phyloP scores from a whole-genome alignment of 495 filamentous ascomycete genomes.

The Thermothielavioides terrestris region DNA sequence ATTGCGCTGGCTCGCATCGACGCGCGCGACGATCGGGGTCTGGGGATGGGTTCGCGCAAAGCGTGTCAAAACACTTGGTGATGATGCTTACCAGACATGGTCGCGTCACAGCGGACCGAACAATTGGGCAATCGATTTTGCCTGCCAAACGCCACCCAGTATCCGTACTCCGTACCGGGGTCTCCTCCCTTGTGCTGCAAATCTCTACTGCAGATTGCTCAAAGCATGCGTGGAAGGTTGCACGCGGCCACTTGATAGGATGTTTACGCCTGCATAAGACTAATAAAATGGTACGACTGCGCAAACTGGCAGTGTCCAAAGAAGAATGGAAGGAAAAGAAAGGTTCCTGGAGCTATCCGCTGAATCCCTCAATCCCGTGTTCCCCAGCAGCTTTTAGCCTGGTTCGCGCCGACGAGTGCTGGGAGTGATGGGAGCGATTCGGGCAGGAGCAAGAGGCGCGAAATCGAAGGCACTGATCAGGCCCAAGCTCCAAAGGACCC shows the following conservation, averaged over 20 bases:
- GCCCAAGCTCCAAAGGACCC: constrained; percentile 15
- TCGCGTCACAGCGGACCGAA: constrained; percentile 11
- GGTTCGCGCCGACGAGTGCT: background rate
- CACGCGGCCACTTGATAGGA: constrained; percentile 26
- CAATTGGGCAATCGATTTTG: constrained; percentile 7
- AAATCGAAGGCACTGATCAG: background rate
- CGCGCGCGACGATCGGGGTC: background rate
- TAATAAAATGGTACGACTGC: constrained; percentile 8
- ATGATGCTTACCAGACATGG: constrained; percentile 31
- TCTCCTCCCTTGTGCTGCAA: constrained; percentile 5
- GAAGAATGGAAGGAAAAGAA: constrained; percentile 6
- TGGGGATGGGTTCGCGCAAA: background rate
- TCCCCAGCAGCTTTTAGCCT: background rate
- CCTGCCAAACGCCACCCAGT: background rate
- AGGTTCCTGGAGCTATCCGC: constrained; percentile 9
- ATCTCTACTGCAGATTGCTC: constrained; percentile 25
- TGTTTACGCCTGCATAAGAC: constrained; percentile 22
- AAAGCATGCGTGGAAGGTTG: constrained; percentile 25
- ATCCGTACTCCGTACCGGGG: background rate
- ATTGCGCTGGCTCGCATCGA: background rate
- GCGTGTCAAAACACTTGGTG: constrained; percentile 2
- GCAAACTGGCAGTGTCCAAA: constrained; percentile 3
- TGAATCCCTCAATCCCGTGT: constrained; percentile 3
- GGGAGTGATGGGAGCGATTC: background rate
- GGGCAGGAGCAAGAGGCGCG: background rate